phyloP scores from a whole-genome alignment of 2,329 filamentous ascomycete species.

The Colletotrichum theobromicola region DNA sequence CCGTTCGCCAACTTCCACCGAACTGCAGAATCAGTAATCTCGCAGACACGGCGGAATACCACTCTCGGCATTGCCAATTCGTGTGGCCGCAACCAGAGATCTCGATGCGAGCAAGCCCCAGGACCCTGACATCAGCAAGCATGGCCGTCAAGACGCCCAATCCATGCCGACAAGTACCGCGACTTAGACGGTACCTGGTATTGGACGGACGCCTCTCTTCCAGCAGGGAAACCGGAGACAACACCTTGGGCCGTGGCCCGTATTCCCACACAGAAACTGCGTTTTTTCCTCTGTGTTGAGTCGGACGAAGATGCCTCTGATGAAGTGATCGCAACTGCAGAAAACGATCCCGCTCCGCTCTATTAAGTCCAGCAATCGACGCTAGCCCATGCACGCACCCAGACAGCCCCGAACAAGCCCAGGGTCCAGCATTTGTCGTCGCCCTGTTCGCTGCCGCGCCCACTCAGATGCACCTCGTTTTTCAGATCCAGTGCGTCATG shows the following conservation, averaged over 20 bases:
- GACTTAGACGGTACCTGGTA: neutral
- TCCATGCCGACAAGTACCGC: slow-evolving; percentile 13
- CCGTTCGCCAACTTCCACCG: neutral
- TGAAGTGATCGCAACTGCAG: slow-evolving; percentile 9
- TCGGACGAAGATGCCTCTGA: neutral
- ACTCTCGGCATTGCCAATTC: neutral
- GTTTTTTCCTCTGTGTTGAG: slow-evolving; percentile 1
- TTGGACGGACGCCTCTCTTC: neutral
- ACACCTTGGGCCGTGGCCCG: neutral
- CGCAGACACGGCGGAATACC: neutral
- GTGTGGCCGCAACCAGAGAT: slow-evolving; percentile 12
- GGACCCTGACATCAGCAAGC: slow-evolving; percentile 21
- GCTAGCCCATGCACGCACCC: slow-evolving; percentile 15
- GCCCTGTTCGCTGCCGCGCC: slow-evolving; percentile 12
- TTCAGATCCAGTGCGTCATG: slow-evolving; percentile 20
- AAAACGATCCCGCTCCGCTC: slow-evolving; percentile 1
- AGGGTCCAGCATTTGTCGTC: slow-evolving; percentile 15
- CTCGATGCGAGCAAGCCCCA: slow-evolving; percentile 18
- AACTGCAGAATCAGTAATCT: neutral
- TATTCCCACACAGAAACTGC: slow-evolving; percentile 13
- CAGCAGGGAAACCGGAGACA: neutral
- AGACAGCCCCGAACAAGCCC: neutral
- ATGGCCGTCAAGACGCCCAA: neutral
- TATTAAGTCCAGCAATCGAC: slow-evolving; percentile 6
- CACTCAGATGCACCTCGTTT: slow-evolving; percentile 10